Conservation (phyloP, 805 yeast genomes). For the Candida sithepensis region DNA sequence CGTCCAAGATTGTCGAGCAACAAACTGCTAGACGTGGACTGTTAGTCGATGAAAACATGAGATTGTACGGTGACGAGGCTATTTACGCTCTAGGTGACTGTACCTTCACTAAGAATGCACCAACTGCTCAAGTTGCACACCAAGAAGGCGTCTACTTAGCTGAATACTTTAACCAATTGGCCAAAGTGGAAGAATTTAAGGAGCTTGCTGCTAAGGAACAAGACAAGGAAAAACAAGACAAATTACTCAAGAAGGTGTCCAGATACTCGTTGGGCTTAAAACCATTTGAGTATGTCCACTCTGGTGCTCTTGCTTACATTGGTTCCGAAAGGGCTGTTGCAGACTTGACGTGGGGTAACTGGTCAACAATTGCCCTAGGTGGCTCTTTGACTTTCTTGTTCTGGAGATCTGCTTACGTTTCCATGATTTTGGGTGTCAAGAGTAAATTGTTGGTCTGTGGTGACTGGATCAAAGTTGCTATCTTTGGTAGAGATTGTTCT, state of each 20-base stretch:
- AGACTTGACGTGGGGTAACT: conserved; percentile 75
- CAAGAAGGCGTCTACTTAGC: conserved; percentile 89
- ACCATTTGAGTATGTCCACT: conserved; percentile 76
- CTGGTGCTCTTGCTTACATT: conserved; percentile 90
- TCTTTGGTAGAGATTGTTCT: conserved; percentile 91
- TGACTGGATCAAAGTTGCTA: conserved; percentile 83
- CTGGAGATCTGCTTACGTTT: conserved; percentile 92
- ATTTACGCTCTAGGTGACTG: conserved; percentile 94
- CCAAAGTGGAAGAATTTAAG: conserved; percentile 52
- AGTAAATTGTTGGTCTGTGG: conserved; percentile 79
- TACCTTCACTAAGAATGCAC: conserved; percentile 85
- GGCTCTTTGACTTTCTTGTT: conserved; percentile 84
- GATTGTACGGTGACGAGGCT: conserved; percentile 76
- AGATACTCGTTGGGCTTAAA: conserved; percentile 39
- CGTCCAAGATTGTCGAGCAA: conserved; percentile 68
- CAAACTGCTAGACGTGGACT: conserved; percentile 88
- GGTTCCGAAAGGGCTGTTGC: conserved; percentile 93
- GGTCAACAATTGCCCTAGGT: conserved; percentile 74
- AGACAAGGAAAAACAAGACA: conserved; percentile 39
- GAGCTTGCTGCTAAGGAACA: conserved; percentile 36
- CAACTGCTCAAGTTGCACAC: conserved; percentile 97
- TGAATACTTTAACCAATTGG: conserved; percentile 58
- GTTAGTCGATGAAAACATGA: conserved; percentile 75
- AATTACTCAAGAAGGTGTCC: conserved; percentile 42
- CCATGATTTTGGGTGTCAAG: conserved; percentile 86